These are phyloP conservation scores for Leccinum barrowsii DNA, from an alignment of 768 basidiomycete genomes.

Conservation along the genomic window DNA sequence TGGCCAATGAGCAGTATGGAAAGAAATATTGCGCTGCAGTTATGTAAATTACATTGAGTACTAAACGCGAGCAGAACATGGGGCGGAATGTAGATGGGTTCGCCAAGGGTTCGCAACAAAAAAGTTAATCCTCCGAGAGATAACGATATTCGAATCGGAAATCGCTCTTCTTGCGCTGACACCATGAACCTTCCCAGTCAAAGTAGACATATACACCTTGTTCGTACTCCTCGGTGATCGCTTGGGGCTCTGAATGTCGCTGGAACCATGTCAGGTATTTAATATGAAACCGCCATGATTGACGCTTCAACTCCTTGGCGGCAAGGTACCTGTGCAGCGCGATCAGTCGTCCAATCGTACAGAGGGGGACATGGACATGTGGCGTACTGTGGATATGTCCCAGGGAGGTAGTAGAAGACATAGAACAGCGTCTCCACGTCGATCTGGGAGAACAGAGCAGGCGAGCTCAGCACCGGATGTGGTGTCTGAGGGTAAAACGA, in stretches of 20 bases:
- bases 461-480: constrained; percentile 73
- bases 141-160: constrained; percentile 97
- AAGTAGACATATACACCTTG: constrained; percentile 99
- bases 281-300: constrained; percentile 99
- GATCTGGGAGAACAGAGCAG: constrained; percentile 82
- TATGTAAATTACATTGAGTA: constrained; percentile 26
- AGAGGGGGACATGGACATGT: background rate
- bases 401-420: constrained; percentile 96
- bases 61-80: constrained; percentile 13
- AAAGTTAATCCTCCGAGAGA: constrained; percentile 69
- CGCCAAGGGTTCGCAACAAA: background rate
- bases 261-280: constrained; percentile 99
- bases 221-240: constrained; percentile 99
- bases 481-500: constrained; percentile 92
- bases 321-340: constrained; percentile 70
- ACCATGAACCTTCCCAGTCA: constrained; percentile 99
- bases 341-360: background rate
- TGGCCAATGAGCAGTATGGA: constrained; percentile 13
- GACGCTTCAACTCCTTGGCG: constrained; percentile 93
- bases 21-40: constrained; percentile 18
- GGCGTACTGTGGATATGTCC: constrained; percentile 91
- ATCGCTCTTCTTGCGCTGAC: constrained; percentile 95
- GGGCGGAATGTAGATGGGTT: constrained; percentile 1
- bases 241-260: constrained; percentile 94
- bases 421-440: constrained; percentile 98